Evolutionary conservation across 129 eudicot genomes (phyloP).

Genomic region (Chrysanthemum makinoi): DNA sequence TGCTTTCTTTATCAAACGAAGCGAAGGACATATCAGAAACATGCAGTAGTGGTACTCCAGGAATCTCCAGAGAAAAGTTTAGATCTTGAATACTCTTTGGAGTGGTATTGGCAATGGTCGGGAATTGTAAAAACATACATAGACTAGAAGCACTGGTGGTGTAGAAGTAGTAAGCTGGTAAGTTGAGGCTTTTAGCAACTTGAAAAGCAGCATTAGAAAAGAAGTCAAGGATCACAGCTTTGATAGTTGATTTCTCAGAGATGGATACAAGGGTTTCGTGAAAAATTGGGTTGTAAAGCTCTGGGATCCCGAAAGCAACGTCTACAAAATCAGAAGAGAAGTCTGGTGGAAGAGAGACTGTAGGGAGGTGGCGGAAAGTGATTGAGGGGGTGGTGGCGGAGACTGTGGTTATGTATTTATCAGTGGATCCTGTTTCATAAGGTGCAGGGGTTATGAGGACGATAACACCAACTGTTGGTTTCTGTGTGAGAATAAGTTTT

Average conservation of each 20-base stretch:
- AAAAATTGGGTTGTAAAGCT: conserved; percentile 39
- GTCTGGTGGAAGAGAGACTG: conserved; percentile 31
- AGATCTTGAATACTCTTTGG: conserved; percentile 10
- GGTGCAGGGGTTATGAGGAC: conserved; percentile 33
- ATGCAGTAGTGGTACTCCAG: conserved; percentile 48
- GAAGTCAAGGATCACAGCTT: conserved; percentile 59
- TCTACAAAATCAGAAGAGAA: conserved; percentile 6
- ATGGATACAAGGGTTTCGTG: conserved; percentile 38
- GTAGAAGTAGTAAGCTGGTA: conserved; percentile 57
- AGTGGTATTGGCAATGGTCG: conserved; percentile 30
- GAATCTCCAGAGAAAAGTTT: conserved; percentile 24
- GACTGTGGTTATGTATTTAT: conserved; percentile 36
- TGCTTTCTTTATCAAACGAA: conserved; percentile 21
- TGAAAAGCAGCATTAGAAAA: conserved; percentile 50
- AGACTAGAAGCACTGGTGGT: no score
- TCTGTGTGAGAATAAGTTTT: conserved; percentile 37
- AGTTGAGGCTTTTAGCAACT: conserved; percentile 33
- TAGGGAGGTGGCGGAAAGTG: conserved; percentile 46
- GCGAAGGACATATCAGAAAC: conserved; percentile 28
- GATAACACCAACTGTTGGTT: conserved; percentile 30
- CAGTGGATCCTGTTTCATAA: conserved; percentile 30
- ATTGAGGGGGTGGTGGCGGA: conserved; percentile 44
- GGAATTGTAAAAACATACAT: conserved; percentile 28
- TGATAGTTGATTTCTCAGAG: conserved; percentile 35
- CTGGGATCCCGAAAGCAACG: conserved; percentile 39